A percentile compares a stretch with the other conserved stretches of the same genome.
Conservation (phyloP, 2,329 filamentous ascomycete species). For the Sporothrix pallida region DNA sequence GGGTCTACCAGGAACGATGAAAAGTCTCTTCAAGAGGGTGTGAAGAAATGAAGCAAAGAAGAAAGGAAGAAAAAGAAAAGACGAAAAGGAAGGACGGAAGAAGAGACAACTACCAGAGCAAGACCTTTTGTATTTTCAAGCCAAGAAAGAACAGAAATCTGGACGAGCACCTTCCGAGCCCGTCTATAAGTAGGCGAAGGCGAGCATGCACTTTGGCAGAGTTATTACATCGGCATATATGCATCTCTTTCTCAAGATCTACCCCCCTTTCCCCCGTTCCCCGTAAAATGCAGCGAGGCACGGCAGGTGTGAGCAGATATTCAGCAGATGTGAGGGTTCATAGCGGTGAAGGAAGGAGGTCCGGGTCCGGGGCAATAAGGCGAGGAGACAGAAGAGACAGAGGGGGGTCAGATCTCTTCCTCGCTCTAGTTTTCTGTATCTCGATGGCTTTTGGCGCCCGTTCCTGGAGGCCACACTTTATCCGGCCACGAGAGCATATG, state of each 20-base stretch:
- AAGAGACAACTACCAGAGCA: neutral
- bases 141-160: neutral
- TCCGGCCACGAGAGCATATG: constrained; percentile 26
- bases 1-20: constrained; percentile 19
- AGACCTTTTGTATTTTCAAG: constrained; percentile 18
- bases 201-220: neutral
- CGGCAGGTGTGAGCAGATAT: too few relatives aligned
- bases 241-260: neutral
- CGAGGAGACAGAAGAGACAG: too few relatives aligned
- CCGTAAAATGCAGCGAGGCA: neutral
- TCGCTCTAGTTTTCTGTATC: neutral
- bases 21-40: neutral
- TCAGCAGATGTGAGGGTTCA: too few relatives aligned
- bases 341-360: too few relatives aligned
- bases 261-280: neutral
- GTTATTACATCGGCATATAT: constrained; percentile 19
- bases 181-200: neutral
- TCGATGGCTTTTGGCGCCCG: constrained; percentile 1
- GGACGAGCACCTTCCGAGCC: constrained; percentile 11
- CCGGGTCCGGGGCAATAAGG: too few relatives aligned
- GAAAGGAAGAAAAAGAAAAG: neutral
- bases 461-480: constrained; percentile 19
- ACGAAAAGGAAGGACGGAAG: neutral
- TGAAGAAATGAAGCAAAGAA: neutral
- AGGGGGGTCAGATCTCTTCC: neutral